Base-by-base conservation (phyloP, 2,329 filamentous ascomycete species). In the Calonectria multiphialidica region DNA sequence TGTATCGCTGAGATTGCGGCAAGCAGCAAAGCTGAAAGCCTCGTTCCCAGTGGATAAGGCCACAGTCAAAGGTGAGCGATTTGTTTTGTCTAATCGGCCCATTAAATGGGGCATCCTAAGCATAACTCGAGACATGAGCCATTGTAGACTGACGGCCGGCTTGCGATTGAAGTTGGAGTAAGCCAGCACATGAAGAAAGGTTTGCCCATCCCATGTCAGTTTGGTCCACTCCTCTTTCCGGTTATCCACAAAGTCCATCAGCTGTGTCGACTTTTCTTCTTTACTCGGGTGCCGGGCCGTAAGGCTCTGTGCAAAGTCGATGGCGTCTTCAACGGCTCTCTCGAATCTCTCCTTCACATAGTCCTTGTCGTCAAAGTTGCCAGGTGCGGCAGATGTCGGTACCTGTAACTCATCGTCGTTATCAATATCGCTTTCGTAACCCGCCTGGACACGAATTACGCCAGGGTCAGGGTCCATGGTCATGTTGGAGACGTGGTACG, bases 91-190 rank as follows among this genome's bases (percentile, higher is more conserved):
- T 49, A 70, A 28, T 9, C 12, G 9, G 8, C 61, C 68, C 37
- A 70, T 70, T 6, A 70, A 21, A n/a, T 40, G 59, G 49, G 68
- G 49, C 23, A 59, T 15, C 10, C n/a, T 45, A 7, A 59, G 28
- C 25, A 70, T 49, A 10, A 45, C 42, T 28, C 68, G 61, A 10
- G 61, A n/a, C 61, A 70, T 70, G n/a, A 70, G 37, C 68, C 68
- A 70, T 30, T 70, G 68, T 30, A 70, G 5, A 47, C 40, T 49
- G 40, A 25, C n/a, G 12, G 25, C 18, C 2, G 61, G 61, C 33
- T 65, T 70, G 30, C 49, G 68, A 12, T 59, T n/a, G 49, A 23
- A 59, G 21, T 59, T n/a, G 59, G n/a, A 69, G 47, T 70, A 66
- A 7, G 61, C 61, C 61, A 70, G 28, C 21, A 40, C 18, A 50